These are phyloP conservation scores for Exobasidium cylindrosporum DNA, from an alignment of 1,284 basidiomycete species.

Conservation along the genomic window DNA sequence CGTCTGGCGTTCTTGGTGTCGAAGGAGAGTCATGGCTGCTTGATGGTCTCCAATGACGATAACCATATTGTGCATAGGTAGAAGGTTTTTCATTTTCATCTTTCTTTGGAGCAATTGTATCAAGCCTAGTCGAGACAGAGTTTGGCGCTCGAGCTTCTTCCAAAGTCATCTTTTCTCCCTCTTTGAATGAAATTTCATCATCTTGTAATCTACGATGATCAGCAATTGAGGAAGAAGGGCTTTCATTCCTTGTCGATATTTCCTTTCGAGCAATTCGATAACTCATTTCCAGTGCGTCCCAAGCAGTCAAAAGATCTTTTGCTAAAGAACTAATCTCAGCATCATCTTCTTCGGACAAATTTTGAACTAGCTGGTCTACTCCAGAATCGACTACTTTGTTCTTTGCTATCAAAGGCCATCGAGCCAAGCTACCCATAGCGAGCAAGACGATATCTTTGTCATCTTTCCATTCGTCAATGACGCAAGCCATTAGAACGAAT, in stretches of 20 bases:
- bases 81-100: neutral
- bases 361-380: slow-evolving; percentile 51
- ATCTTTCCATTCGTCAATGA: slow-evolving; percentile 73
- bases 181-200: slow-evolving; percentile 39
- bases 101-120: slow-evolving; percentile 10
- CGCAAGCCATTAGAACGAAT: slow-evolving; percentile 84
- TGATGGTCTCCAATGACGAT: neutral
- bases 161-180: slow-evolving; percentile 16
- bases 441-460: slow-evolving; percentile 71
- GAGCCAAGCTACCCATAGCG: slow-evolving; percentile 57
- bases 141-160: slow-evolving; percentile 39
- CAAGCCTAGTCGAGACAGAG: slow-evolving; percentile 23
- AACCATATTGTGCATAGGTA: neutral
- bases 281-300: slow-evolving; percentile 71
- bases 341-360: slow-evolving; percentile 19
- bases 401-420: slow-evolving; percentile 79
- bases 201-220: slow-evolving; percentile 28
- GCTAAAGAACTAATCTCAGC: slow-evolving; percentile 29
- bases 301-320: slow-evolving; percentile 67
- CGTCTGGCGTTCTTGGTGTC: slow-evolving; percentile 18
- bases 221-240: slow-evolving; percentile 13
- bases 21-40: slow-evolving; percentile 9
- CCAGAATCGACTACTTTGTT: slow-evolving; percentile 82
- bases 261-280: slow-evolving; percentile 69
- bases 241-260: slow-evolving; percentile 57